A percentile compares a stretch with the other conserved stretches of the same genome.
Conservation (phyloP, 164 flowering plant genomes). For the Macadamia integrifolia region DNA sequence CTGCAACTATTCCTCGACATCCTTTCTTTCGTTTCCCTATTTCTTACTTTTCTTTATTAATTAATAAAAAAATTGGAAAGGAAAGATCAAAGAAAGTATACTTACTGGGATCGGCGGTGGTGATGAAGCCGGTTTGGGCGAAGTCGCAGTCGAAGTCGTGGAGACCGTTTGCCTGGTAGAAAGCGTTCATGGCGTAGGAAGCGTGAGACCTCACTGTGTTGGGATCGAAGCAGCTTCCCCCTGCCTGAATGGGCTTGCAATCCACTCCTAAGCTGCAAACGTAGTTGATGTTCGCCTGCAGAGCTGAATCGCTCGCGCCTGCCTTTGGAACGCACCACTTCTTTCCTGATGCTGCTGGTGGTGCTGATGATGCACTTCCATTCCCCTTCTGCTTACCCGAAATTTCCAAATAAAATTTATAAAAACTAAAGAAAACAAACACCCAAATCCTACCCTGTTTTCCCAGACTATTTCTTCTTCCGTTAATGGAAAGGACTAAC, state of each 20-base stretch:
- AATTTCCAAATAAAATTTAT: neutral
- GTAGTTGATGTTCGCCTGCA: conserved; percentile 71
- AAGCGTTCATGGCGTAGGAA: conserved; percentile 75
- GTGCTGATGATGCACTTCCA: conserved; percentile 10
- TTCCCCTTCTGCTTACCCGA: neutral
- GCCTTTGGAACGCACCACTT: conserved; percentile 69
- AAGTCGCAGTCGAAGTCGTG: conserved; percentile 64
- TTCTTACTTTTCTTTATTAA: no score
- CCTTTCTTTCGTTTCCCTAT: no score
- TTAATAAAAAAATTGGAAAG: neutral
- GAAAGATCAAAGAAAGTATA: neutral
- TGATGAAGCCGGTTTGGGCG: conserved; percentile 44
- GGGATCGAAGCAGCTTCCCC: conserved; percentile 73
- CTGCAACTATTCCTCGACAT: no score
- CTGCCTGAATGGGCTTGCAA: conserved; percentile 63
- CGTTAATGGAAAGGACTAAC: no score
- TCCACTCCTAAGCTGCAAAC: conserved; percentile 60
- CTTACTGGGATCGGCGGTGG: conserved; percentile 64
- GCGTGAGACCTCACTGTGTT: conserved; percentile 61
- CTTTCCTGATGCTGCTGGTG: conserved; percentile 17
- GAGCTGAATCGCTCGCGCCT: conserved; percentile 34
- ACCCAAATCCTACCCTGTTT: no score
- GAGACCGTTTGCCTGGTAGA: conserved; percentile 53
- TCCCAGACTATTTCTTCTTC: no score
- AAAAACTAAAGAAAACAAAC: neutral